Conservation (phyloP, 1,284 basidiomycete genomes). For the Rhodotorula sp. region DNA sequence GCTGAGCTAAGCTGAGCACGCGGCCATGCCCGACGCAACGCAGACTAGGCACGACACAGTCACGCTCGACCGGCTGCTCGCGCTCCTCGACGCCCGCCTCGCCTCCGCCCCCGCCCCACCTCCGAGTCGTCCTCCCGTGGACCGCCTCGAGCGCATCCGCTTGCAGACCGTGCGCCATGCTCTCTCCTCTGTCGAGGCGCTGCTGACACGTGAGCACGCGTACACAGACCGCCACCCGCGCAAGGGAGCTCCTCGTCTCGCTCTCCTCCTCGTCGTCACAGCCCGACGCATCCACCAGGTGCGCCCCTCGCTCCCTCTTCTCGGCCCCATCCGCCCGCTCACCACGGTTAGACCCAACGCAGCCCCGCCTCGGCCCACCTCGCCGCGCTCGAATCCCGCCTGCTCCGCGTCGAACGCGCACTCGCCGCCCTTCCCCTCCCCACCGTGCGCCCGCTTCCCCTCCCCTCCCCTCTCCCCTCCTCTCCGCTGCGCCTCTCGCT, state of each 20-base stretch:
- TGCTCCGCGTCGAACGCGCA: neutral
- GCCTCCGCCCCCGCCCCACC: neutral
- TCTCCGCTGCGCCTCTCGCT: too few species aligned
- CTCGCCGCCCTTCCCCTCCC: neutral
- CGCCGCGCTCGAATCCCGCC: conserved; percentile 1
- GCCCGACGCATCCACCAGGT: neutral
- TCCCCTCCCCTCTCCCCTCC: too few species aligned
- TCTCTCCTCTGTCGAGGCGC: neutral
- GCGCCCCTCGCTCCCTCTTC: neutral
- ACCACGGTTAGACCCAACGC: neutral
- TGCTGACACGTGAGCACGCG: neutral
- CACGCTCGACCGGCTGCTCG: conserved; percentile 14
- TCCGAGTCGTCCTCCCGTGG: neutral
- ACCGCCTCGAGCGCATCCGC: neutral
- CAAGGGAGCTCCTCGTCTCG: neutral
- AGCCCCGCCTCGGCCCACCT: neutral
- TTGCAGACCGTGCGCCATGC: neutral
- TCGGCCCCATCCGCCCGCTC: too few species aligned
- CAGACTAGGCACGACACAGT: neutral
- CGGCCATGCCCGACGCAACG: neutral
- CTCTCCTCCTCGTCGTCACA: neutral
- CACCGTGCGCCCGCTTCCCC: too few species aligned
- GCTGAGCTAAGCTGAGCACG: neutral
- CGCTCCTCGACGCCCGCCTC: conserved; percentile 1
- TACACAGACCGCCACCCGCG: neutral